phyloP scores from a whole-genome alignment of 1,284 basidiomycete species.

The Apiotrichum gamsii region DNA sequence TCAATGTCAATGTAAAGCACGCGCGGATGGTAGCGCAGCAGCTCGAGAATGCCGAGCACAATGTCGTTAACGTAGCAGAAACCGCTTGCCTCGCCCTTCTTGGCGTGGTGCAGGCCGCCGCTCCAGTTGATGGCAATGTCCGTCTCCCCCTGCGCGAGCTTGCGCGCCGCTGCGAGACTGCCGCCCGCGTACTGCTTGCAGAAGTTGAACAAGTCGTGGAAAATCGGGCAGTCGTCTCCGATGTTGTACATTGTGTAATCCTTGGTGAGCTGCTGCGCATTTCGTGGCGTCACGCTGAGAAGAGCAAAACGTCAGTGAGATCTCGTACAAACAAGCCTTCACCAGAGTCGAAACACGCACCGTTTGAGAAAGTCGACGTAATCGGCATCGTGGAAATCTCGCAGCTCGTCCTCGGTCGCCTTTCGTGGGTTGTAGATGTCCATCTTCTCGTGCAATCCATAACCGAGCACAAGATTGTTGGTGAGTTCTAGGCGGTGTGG shows the following conservation, averaged over 20 bases:
- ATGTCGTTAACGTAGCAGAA: conserved; percentile 98
- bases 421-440: conserved; percentile 84
- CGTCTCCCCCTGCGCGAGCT: conserved; percentile 74
- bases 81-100: conserved; percentile 90
- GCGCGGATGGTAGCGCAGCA: conserved; percentile 78
- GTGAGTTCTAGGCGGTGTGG: conserved; percentile 90
- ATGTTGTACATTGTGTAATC: conserved; percentile 79
- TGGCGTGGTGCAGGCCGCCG: conserved; percentile 90
- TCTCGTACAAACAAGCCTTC: neutral
- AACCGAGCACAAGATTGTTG: conserved; percentile 91
- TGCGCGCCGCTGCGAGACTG: conserved; percentile 81
- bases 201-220: conserved; percentile 86
- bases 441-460: conserved; percentile 93
- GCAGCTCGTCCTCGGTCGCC: conserved; percentile 84
- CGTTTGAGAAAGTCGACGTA: conserved; percentile 91
- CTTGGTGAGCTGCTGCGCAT: conserved; percentile 53
- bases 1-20: conserved; percentile 96
- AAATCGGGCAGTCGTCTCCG: conserved; percentile 90
- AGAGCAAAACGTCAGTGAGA: conserved; percentile 18
- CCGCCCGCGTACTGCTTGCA: conserved; percentile 87
- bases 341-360: conserved; percentile 53
- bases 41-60: conserved; percentile 84
- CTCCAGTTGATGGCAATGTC: conserved; percentile 99
- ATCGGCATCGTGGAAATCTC: conserved; percentile 83
- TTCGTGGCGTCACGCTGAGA: conserved; percentile 39